Base-by-base conservation (phyloP, 305 asterid genomes). In the Petunia hybrid region DNA sequence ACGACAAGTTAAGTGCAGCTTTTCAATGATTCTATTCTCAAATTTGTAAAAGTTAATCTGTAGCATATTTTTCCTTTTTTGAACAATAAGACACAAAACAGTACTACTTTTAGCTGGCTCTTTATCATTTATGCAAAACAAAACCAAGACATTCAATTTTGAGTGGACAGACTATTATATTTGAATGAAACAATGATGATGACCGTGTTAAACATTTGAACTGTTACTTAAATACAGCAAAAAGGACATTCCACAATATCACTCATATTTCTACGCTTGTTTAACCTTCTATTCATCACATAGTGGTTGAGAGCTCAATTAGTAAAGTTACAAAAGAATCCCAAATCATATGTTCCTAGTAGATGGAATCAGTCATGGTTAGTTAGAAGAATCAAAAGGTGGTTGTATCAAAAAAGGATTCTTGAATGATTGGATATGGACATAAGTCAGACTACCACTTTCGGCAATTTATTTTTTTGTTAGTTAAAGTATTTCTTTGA, bases 91-190 rank as follows among this genome's bases (percentile, higher is more conserved):
- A 22, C 65, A 74, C 79, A 74, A 8, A 38, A 53, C 12, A 6
- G 38, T 36, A 74, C 51, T 38, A 74, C 38, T 53, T 14, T 12
- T 14, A 53, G 65, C 35, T 53, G 48, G 53, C 13, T 51, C 48
- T 36, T 74, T 7, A 53, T 53, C 38, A 36, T n/a, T 39, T 61
- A 74, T 43, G 8, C n/a, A 13, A 70, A 74, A 55, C 63, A 48
- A 74, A 74, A 74, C 51, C 79, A 74, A 14, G 65, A 74, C 48
- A 53, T 14, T 43, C 65, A 53, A 36, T 53, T 40, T 36, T 55
- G 4, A 53, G 56, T 4, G 9, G 13, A 48, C 4, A 74, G 79
- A 74, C 35, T 74, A 74, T 36, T 38, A 36, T 14, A 74, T 74
- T 53, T 74, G 39, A 31, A 13, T 12, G 31, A 74, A 14, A 48